phyloP scores from a whole-genome alignment of 768 basidiomycete species.

The Suillus fuscotomentosus region DNA sequence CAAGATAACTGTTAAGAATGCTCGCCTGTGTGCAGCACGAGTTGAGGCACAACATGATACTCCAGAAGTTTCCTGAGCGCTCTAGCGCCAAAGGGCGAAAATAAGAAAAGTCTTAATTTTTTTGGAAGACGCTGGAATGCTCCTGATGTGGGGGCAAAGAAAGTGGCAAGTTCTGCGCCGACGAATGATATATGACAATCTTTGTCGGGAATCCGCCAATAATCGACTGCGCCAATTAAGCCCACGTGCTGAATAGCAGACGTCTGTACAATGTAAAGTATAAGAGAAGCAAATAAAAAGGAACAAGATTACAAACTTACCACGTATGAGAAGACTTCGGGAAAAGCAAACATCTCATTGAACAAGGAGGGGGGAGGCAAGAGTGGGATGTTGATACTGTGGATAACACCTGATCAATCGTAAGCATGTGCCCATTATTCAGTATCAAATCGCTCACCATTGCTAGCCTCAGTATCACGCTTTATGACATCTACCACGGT shows the following conservation, averaged over 20 bases:
- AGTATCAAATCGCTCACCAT: constrained; percentile 39
- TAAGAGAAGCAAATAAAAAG: neutral
- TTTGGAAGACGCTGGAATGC: constrained; percentile 47
- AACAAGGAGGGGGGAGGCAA: constrained; percentile 54
- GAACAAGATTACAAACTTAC: constrained; percentile 27
- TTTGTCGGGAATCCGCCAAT: constrained; percentile 40
- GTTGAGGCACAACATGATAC: constrained; percentile 54
- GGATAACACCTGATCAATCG: constrained; percentile 40
- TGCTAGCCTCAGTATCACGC: constrained; percentile 44
- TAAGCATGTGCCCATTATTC: neutral
- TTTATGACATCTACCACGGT: constrained; percentile 42
- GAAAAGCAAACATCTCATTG: constrained; percentile 43
- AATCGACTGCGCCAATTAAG: constrained; percentile 43
- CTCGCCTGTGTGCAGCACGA: constrained; percentile 51
- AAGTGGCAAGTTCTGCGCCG: constrained; percentile 47
- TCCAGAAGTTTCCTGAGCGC: constrained; percentile 53
- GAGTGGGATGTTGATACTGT: constrained; percentile 54
- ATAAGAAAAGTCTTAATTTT: constrained; percentile 53
- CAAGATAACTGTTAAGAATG: neutral
- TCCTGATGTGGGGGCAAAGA: constrained; percentile 54
- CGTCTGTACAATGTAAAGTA: constrained; percentile 35
- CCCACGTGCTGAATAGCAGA: constrained; percentile 54
- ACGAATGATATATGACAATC: constrained; percentile 39
- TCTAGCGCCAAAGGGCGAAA: constrained; percentile 55
- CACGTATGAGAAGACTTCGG: constrained; percentile 46